A percentile compares a stretch with the other conserved stretches of the same genome.
These are phyloP conservation scores for Epicoccum sorghinum DNA, from an alignment of 2,329 filamentous ascomycete species.

Conservation along the genomic window DNA sequence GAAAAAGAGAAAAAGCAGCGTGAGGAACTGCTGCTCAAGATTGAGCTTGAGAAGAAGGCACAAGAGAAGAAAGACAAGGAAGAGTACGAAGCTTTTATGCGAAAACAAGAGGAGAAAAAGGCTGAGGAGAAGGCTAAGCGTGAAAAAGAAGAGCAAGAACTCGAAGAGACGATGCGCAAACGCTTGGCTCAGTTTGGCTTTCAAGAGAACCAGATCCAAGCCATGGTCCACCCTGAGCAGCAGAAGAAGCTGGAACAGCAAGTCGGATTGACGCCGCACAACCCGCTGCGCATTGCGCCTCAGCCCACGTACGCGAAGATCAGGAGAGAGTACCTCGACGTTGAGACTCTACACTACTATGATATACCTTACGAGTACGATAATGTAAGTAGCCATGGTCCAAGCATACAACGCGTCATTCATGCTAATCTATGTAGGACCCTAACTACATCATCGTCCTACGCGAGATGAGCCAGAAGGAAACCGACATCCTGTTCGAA, in stretches of 20 bases:
- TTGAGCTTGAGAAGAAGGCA: constrained; percentile 49
- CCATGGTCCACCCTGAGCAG: constrained; percentile 56
- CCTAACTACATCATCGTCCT: constrained; percentile 57
- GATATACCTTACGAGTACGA: constrained; percentile 57
- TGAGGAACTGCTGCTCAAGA: constrained; percentile 47
- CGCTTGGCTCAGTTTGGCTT: constrained; percentile 53
- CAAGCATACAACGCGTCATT: neutral
- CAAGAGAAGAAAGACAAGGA: constrained; percentile 51
- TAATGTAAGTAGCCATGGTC: constrained; percentile 45
- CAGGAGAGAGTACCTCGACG: constrained; percentile 52
- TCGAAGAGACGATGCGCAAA: constrained; percentile 55
- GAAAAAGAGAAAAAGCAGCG: constrained; percentile 46
- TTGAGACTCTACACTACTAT: constrained; percentile 57
- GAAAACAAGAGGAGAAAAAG: constrained; percentile 50
- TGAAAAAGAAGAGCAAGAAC: constrained; percentile 48
- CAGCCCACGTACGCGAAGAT: constrained; percentile 56
- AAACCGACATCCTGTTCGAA: constrained; percentile 58
- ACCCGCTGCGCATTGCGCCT: constrained; percentile 40
- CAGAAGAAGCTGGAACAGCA: constrained; percentile 41
- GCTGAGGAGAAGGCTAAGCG: constrained; percentile 50
- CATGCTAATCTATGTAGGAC: constrained; percentile 36
- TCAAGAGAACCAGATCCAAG: constrained; percentile 56
- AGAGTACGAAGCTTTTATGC: constrained; percentile 50
- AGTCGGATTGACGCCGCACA: constrained; percentile 41
- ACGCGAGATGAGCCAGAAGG: constrained; percentile 55